Evolutionary conservation across 2,329 filamentous ascomycete species (phyloP).

Genomic region (Didymella lethalis): DNA sequence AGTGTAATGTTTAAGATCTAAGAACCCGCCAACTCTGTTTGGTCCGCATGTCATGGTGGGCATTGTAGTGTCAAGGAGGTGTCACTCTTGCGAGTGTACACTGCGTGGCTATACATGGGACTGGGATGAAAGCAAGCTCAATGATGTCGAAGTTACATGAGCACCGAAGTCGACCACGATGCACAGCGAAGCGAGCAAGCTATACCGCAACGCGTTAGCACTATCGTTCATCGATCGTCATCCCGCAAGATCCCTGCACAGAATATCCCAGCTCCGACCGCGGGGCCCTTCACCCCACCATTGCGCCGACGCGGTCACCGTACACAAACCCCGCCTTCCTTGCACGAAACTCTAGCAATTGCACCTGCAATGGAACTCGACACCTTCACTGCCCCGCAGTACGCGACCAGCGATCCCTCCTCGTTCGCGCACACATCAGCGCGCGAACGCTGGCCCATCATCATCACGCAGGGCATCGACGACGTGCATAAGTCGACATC

Average conservation of each 20-base stretch:
- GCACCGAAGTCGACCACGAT: too few relatives aligned
- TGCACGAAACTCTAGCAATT: not conserved
- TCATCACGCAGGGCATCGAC: slow-evolving; percentile 91
- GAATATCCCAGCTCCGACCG: slow-evolving; percentile 12
- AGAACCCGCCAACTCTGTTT: too few relatives aligned
- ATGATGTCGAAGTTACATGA: too few relatives aligned
- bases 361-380: slow-evolving; percentile 31
- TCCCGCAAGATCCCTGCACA: slow-evolving; percentile 1
- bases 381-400: slow-evolving; percentile 66
- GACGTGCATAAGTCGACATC: slow-evolving; percentile 83
- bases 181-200: not conserved
- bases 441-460: slow-evolving; percentile 89
- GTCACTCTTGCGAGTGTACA: too few relatives aligned
- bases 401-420: slow-evolving; percentile 78
- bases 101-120: too few relatives aligned
- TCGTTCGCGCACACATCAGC: slow-evolving; percentile 91
- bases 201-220: not conserved
- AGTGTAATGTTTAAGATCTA: not conserved
- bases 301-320: not conserved
- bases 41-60: too few relatives aligned
- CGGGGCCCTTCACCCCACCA: slow-evolving; percentile 15
- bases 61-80: too few relatives aligned
- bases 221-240: not conserved
- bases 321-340: too few relatives aligned
- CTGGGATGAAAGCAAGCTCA: too few relatives aligned